Conservation (phyloP, 345 rosid genomes). For the Populus ilicifolia region DNA sequence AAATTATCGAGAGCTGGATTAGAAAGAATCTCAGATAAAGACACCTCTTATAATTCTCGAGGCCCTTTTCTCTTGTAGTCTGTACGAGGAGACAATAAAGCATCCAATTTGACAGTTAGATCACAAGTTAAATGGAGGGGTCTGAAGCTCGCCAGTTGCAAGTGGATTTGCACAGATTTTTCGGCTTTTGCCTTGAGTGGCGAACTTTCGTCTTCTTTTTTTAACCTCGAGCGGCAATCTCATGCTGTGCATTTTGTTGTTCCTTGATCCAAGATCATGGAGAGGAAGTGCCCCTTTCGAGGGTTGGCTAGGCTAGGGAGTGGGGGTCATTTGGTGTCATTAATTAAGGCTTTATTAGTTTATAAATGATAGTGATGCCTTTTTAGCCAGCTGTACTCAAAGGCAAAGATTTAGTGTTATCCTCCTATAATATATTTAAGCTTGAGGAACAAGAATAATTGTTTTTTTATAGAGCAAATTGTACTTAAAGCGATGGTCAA, state of each 20-base stretch:
- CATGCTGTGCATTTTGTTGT: neutral
- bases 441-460: neutral
- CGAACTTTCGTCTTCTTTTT: neutral
- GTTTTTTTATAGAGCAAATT: neutral
- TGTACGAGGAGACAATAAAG: slow-evolving; percentile 20
- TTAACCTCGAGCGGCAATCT: neutral
- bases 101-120: slow-evolving; percentile 24
- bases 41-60: slow-evolving; percentile 1
- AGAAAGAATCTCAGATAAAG: slow-evolving; percentile 13
- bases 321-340: slow-evolving; percentile 9
- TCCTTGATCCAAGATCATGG: slow-evolving; percentile 1
- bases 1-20: slow-evolving; percentile 1
- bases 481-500: neutral
- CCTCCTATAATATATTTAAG: neutral
- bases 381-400: slow-evolving; percentile 26
- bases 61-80: neutral
- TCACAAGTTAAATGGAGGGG: slow-evolving; percentile 22
- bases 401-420: slow-evolving; percentile 28
- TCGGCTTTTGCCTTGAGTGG: neutral
- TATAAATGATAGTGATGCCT: slow-evolving; percentile 14
- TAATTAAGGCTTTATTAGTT: slow-evolving; percentile 14
- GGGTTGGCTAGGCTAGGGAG: neutral
- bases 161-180: slow-evolving; percentile 2
- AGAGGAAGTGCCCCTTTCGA: neutral
- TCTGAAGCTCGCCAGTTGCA: slow-evolving; percentile 7